Percentiles rank a stretch among this genome's conserved stretches.
Evolutionary conservation across 164 flowering plant species (phyloP).

Genomic region (Dillenia turbinata): DNA sequence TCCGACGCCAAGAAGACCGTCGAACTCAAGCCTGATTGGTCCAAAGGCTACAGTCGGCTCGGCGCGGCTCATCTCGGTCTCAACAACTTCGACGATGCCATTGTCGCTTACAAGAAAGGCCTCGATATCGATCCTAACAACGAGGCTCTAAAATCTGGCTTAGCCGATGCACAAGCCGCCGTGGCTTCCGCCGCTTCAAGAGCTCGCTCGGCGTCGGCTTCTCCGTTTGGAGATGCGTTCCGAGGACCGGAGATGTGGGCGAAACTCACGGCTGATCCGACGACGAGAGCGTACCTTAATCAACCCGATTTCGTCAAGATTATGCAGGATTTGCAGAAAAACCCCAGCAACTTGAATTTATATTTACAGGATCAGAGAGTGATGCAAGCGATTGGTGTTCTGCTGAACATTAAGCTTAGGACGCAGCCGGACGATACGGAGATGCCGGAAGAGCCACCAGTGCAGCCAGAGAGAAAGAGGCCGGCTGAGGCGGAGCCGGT

Average conservation of each 20-base stretch:
- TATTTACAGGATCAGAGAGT: constrained; percentile 83
- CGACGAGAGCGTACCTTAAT: constrained; percentile 54
- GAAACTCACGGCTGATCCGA: constrained; percentile 78
- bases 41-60: constrained; percentile 87
- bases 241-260: constrained; percentile 90
- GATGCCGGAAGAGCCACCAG: constrained; percentile 24
- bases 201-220: constrained; percentile 14
- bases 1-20: constrained; percentile 83
- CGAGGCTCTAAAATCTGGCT: constrained; percentile 70
- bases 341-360: constrained; percentile 68
- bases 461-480: constrained; percentile 24
- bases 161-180: constrained; percentile 67
- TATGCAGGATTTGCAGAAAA: constrained; percentile 86
- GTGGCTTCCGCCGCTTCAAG: constrained; percentile 17
- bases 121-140: constrained; percentile 81
- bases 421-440: constrained; percentile 43
- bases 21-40: constrained; percentile 82
- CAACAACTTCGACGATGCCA: constrained; percentile 43
- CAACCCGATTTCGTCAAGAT: constrained; percentile 86
- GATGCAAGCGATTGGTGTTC: constrained; percentile 82
- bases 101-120: constrained; percentile 69
- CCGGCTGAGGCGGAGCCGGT: constrained; percentile 26
- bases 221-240: constrained; percentile 74
- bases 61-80: constrained; percentile 84
- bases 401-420: constrained; percentile 58